A percentile compares a stretch with the other conserved stretches of the same genome.
These are phyloP conservation scores for Geranium rotundifolium DNA, from an alignment of 345 rosid species.

Conservation along the genomic window DNA sequence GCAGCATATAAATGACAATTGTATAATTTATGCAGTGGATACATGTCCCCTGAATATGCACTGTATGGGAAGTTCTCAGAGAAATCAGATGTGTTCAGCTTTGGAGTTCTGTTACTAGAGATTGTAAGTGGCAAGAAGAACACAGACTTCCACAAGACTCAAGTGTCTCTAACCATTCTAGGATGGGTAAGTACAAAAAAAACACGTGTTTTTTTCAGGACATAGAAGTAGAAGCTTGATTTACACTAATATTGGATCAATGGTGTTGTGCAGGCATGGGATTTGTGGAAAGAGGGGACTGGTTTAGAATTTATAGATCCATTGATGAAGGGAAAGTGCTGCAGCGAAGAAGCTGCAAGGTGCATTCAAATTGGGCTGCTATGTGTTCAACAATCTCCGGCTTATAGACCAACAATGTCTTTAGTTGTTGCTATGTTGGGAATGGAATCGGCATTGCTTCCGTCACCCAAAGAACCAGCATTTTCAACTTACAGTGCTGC, in stretches of 20 bases:
- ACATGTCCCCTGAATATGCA: slow-evolving; percentile 52
- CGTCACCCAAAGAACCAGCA: slow-evolving; percentile 28
- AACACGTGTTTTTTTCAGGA: not conserved
- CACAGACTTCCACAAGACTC: slow-evolving; percentile 10
- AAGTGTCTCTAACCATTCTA: slow-evolving; percentile 19
- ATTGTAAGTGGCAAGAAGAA: slow-evolving; percentile 39
- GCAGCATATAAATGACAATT: not conserved
- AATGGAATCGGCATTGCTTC: slow-evolving; percentile 24
- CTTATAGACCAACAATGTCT: slow-evolving; percentile 40
- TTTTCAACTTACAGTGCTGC: slow-evolving; percentile 11
- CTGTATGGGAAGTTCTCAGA: slow-evolving; percentile 34
- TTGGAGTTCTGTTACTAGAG: slow-evolving; percentile 49
- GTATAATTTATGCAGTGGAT: slow-evolving; percentile 22
- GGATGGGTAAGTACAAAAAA: slow-evolving; percentile 24
- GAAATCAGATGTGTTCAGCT: slow-evolving; percentile 51
- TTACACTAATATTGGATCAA: not conserved
- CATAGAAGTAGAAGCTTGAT: not conserved
- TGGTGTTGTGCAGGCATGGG: slow-evolving; percentile 37
- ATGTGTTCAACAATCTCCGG: slow-evolving; percentile 57
- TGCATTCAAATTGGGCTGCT: slow-evolving; percentile 46
- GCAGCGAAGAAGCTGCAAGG: slow-evolving; percentile 31
- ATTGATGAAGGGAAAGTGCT: slow-evolving; percentile 16
- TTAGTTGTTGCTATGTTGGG: slow-evolving; percentile 29
- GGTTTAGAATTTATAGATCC: slow-evolving; percentile 41
- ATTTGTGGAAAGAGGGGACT: slow-evolving; percentile 37